Base-by-base conservation (phyloP, 2,329 filamentous ascomycete genomes). In the Hawksworthiomyces lignivorus region DNA sequence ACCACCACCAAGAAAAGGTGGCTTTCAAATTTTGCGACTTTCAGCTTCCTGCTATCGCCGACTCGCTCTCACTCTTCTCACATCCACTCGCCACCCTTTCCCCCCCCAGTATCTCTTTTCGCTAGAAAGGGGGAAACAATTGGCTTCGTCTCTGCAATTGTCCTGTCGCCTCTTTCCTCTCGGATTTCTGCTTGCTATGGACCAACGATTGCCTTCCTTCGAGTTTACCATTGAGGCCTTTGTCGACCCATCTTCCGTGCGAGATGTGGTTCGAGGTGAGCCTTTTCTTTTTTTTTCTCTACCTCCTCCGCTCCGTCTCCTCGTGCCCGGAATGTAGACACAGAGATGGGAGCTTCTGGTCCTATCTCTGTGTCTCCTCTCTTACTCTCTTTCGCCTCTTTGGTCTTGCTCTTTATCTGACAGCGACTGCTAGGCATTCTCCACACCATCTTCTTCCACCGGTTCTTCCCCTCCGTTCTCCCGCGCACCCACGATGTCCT, bases 381-480 rank as follows among this genome's bases (percentile, higher is more conserved):
- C 8, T 18, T 18, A 30, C 42, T 28, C 39, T 40, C 43, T 41
- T 48, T 36, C 36, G 30, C 42, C 26, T 9, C 19, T 19, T 34
- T 15, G 21, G 31, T 20, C 9, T 40, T 34, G 33, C 7, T 21
- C 12, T 36, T 7, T 12, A n/a, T n/a, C 24, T 26, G 12, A 26
- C 12, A 26, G 12, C 24, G 8, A 26, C 24, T 8, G 24, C 43
- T 46, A 94, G 90, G 85, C 50, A 85, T 96, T 60, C 76, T 97
- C 37, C 89, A 96, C 63, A 94, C 89, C 38, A 96, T 97, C 62
- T 98, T 97, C 78, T 97, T 97, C 75, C 89, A 96, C 69, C 84
- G 92, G 57, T 94, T 90, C 76, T 96, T 97, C 71, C 87, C 87
- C 44, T 82, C 87, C 45, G 76, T 96, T 53, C 71, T 77, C 31